Evolutionary conservation across 2,329 filamentous ascomycete genomes (phyloP), one percentile per base, ranked within the genome.

Genomic region (Bretziella fagacearum): DNA sequence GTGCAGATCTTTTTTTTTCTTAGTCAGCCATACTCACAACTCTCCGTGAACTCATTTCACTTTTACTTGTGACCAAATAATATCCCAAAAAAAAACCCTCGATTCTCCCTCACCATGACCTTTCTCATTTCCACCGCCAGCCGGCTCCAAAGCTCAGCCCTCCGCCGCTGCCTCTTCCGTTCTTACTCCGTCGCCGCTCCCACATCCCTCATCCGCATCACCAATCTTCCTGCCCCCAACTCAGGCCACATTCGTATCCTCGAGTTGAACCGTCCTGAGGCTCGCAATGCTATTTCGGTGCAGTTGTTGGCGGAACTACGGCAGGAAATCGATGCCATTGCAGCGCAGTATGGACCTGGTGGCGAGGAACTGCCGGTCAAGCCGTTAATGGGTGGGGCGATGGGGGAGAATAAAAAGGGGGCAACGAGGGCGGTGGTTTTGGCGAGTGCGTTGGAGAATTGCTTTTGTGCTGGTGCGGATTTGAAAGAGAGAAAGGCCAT

Each of bases 401-500:
- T 65, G 2, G 65, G 64, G 0, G 56, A 60, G 3, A 64, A 67
- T 49, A 54, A 67, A 52, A 66, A 62, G 51, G 71, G 70, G 0
- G 71, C 72, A 0, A 95, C 87, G 13, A 69, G 91, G 53, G 89
- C 84, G 2, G 61, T 98, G 54, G 75, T 98, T 33, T 56, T 98
- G 13, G 82, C 84, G 8, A 93, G 84, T 57, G 84, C 84, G 33
- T 73, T 84, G n/a, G 84, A 95, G 55, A 70, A 75, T 20, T 81
- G 79, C 56, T 98, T 98, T 62, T 98, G 91, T 62, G 85, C 91
- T 0, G 91, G 91, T 30, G 91, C 91, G 3, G 91, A 98, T 59
- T 64, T 98, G 56, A 96, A 95, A 60, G 89, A 95, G 68, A 69
- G 89, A 23, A 72, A 73, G 50, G 74, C 70, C 3, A 91, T 95